Conservation (phyloP, 192 early-diverging fungal species). For the Podila clonocystis region DNA sequence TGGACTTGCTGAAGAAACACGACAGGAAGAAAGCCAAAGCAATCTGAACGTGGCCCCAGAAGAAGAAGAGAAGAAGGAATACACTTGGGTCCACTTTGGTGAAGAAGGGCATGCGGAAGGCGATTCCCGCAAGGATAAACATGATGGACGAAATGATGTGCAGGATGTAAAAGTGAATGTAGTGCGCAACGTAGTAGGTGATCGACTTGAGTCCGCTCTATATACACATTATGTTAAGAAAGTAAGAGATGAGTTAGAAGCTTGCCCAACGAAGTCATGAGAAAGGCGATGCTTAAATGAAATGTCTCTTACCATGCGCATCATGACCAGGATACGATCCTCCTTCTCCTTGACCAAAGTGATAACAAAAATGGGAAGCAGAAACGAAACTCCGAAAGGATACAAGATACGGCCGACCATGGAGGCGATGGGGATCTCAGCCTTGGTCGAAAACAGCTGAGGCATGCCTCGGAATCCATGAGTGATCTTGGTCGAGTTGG, state of each 20-base stretch:
- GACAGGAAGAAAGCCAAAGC: slow-evolving; percentile 72
- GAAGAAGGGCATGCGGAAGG: slow-evolving; percentile 70
- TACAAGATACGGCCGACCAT: slow-evolving; percentile 71
- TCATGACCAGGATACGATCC: slow-evolving; percentile 73
- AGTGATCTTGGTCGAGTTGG: slow-evolving; percentile 59
- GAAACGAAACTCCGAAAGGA: slow-evolving; percentile 77
- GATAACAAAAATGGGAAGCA: slow-evolving; percentile 78
- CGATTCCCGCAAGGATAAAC: slow-evolving; percentile 71
- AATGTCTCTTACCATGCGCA: slow-evolving; percentile 61
- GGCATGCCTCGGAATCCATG: slow-evolving; percentile 74
- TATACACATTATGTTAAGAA: neutral
- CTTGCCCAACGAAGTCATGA: neutral
- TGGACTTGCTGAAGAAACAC: slow-evolving; percentile 66
- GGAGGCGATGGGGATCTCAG: slow-evolving; percentile 63
- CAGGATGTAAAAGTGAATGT: slow-evolving; percentile 68
- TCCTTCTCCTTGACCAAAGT: slow-evolving; percentile 80
- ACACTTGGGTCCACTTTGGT: slow-evolving; percentile 61
- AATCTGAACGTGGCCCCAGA: slow-evolving; percentile 76
- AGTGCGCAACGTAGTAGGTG: slow-evolving; percentile 72
- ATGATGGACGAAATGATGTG: slow-evolving; percentile 65
- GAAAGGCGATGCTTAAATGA: neutral
- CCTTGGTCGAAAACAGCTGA: slow-evolving; percentile 50
- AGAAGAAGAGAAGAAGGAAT: slow-evolving; percentile 64
- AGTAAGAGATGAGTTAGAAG: neutral
- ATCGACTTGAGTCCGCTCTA: slow-evolving; percentile 69